These are phyloP conservation scores for Pleurotus pulmonarius DNA, from an alignment of 768 basidiomycete species.

Conservation along the genomic window DNA sequence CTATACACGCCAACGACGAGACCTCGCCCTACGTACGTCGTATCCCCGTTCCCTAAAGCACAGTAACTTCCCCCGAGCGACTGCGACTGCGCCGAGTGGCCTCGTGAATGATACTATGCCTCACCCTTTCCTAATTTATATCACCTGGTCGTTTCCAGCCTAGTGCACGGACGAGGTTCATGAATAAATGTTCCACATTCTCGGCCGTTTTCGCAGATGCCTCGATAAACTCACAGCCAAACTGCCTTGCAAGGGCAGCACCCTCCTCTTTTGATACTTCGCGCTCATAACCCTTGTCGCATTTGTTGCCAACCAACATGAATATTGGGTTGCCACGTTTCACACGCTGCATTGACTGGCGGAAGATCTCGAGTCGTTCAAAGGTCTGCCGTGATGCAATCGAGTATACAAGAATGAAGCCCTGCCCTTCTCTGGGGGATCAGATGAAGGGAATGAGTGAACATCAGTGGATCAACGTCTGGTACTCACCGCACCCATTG, in stretches of 20 bases:
- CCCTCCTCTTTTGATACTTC: conserved; percentile 94
- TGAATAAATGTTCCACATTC: conserved; percentile 91
- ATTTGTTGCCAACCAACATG: conserved; percentile 96
- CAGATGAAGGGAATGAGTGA: too few species aligned
- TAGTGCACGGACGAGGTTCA: conserved; percentile 77
- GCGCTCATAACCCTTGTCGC: conserved; percentile 83
- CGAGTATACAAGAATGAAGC: conserved; percentile 96
- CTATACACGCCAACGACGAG: too few species aligned
- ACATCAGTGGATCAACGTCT: background rate
- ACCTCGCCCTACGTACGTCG: too few species aligned
- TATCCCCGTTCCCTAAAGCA: too few species aligned
- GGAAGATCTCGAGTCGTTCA: conserved; percentile 85
- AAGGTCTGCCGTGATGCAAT: conserved; percentile 91
- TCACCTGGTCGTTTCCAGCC: too few species aligned
- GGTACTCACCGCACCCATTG: conserved; percentile 91
- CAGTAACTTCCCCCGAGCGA: too few species aligned
- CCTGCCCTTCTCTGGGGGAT: conserved; percentile 80
- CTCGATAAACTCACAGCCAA: conserved; percentile 93
- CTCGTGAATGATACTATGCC: too few species aligned
- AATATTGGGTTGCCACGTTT: conserved; percentile 84
- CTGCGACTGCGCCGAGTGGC: too few species aligned
- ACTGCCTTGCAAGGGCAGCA: conserved; percentile 68
- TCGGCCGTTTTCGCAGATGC: conserved; percentile 94
- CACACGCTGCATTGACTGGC: conserved; percentile 85
- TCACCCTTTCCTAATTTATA: too few species aligned